Evolutionary conservation across 2,329 filamentous ascomycete genomes (phyloP).

Genomic region (Trichoderma sp.): DNA sequence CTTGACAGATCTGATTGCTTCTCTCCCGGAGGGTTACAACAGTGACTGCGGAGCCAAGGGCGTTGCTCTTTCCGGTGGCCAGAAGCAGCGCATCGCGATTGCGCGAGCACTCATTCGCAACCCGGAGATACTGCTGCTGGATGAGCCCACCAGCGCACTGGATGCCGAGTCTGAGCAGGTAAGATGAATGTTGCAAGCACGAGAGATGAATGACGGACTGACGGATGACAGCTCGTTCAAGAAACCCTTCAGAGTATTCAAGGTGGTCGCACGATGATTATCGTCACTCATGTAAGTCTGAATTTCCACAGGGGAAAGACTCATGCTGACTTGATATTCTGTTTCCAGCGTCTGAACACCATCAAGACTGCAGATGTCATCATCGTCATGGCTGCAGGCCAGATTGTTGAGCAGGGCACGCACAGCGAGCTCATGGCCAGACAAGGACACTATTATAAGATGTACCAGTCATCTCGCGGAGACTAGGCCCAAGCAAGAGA

Average conservation of each 20-base stretch:
- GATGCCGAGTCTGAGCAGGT: constrained; percentile 56
- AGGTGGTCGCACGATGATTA: constrained; percentile 14
- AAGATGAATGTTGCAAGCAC: background rate
- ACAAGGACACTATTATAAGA: constrained; percentile 18
- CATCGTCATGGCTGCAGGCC: constrained; percentile 9
- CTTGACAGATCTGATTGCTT: constrained; percentile 59
- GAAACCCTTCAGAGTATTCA: constrained; percentile 17
- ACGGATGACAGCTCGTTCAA: constrained; percentile 13
- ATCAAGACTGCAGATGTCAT: constrained; percentile 20
- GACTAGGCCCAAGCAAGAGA: background rate
- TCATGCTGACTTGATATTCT: background rate
- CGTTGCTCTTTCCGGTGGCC: constrained; percentile 57
- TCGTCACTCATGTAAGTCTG: constrained; percentile 19
- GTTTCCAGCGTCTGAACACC: constrained; percentile 18
- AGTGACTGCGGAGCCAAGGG: constrained; percentile 57
- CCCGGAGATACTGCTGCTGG: constrained; percentile 48
- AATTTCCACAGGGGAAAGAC: background rate
- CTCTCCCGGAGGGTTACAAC: constrained; percentile 46
- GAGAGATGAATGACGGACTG: background rate
- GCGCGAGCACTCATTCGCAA: constrained; percentile 52
- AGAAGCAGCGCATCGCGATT: constrained; percentile 59
- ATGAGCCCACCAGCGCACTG: constrained; percentile 59
- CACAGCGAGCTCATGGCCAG: constrained; percentile 22
- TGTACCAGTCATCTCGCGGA: constrained; percentile 17
- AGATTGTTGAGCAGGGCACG: constrained; percentile 25